Percentiles rank a stretch among this genome's conserved stretches.
These are phyloP conservation scores for Pseudogymnoascus verrucosus DNA, from an alignment of 2,329 filamentous ascomycete species.

Conservation along the genomic window DNA sequence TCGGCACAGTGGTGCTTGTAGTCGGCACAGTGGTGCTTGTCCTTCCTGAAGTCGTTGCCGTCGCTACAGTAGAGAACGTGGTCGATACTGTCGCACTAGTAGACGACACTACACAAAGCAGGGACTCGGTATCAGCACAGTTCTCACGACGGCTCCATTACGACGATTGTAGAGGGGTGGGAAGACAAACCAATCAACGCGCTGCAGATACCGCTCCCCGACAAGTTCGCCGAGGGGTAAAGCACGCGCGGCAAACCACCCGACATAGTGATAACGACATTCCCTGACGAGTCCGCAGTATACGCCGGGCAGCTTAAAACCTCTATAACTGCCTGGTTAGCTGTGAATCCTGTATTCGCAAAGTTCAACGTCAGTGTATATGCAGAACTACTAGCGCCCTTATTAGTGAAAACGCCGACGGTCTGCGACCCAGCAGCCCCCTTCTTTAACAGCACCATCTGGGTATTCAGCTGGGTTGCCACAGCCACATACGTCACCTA, in stretches of 20 bases:
- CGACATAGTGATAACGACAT: conserved; percentile 33
- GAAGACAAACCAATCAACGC: background rate
- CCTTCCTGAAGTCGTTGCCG: conserved; percentile 18
- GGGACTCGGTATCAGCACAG: background rate
- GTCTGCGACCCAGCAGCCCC: conserved; percentile 13
- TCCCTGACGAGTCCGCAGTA: conserved; percentile 33
- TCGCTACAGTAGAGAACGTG: background rate
- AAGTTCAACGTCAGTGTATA: conserved; percentile 26
- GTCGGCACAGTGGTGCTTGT: no score
- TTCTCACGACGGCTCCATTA: background rate
- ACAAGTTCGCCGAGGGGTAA: conserved; percentile 25
- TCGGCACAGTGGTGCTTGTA: background rate
- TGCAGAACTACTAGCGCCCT: conserved; percentile 25
- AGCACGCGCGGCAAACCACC: conserved; percentile 34
- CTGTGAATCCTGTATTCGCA: conserved; percentile 31
- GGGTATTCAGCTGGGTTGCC: conserved; percentile 14
- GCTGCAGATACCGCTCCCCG: conserved; percentile 27
- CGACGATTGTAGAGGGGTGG: background rate
- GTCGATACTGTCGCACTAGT: background rate
- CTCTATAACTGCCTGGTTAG: conserved; percentile 30
- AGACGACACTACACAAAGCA: background rate
- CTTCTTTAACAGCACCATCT: conserved; percentile 16
- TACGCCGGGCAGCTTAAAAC: conserved; percentile 35
- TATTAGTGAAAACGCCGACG: conserved; percentile 31
- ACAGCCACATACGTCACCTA: conserved; percentile 13